These are phyloP conservation scores for Globisporangium canariense DNA, from an alignment of 352 stramenopile genomes.

Conservation along the genomic window DNA sequence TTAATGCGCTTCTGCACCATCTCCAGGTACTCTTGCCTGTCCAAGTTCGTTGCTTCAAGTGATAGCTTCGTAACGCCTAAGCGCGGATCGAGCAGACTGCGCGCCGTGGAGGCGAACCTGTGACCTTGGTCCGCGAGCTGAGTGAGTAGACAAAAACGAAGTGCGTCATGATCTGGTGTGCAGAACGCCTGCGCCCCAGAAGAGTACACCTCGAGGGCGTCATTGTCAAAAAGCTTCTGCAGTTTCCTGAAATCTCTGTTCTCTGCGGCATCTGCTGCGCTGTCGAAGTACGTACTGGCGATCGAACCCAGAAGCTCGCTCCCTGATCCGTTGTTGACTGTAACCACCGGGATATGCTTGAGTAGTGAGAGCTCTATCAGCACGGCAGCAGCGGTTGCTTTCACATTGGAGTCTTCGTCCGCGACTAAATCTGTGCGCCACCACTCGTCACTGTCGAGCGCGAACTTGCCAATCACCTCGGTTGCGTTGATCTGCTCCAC, in stretches of 20 bases:
- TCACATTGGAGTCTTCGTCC: not conserved
- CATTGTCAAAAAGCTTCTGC: not conserved
- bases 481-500: constrained; percentile 1
- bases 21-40: not conserved
- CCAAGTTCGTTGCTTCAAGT: not conserved
- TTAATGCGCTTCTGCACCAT: not conserved
- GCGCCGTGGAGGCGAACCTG: not conserved
- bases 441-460: not conserved
- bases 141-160: not conserved
- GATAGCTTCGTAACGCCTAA: not conserved
- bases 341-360: not conserved
- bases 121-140: not conserved
- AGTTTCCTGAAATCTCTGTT: not conserved
- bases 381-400: not conserved
- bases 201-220: not conserved
- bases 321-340: not conserved
- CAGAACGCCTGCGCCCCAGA: not conserved
- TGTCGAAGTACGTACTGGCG: constrained; percentile 1
- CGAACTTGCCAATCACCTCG: not conserved
- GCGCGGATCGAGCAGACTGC: not conserved
- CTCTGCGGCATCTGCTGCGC: not conserved
- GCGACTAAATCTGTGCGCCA: not conserved
- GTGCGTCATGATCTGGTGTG: not conserved
- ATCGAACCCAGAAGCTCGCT: not conserved
- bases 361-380: not conserved